A percentile compares a stretch with the other conserved stretches of the same genome.
These are phyloP conservation scores for Trametes punicea DNA, from an alignment of 768 basidiomycete species.

Conservation along the genomic window DNA sequence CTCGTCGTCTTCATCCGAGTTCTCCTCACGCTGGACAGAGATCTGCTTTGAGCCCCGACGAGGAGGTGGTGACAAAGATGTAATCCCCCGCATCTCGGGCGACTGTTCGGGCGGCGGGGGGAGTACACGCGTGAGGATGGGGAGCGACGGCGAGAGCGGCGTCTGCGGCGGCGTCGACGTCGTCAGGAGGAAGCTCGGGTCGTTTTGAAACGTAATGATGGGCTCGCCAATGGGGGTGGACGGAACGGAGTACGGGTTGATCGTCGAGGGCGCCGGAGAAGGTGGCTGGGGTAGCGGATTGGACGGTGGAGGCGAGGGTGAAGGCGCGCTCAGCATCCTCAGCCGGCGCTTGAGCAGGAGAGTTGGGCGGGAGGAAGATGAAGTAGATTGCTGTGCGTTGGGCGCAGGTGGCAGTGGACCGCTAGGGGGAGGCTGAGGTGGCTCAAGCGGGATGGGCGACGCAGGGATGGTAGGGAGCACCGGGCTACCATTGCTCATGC, in stretches of 20 bases:
- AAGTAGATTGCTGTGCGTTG: slow-evolving; percentile 11
- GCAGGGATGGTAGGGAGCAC: slow-evolving; percentile 42
- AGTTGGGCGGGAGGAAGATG: slow-evolving; percentile 11
- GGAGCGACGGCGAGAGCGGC: slow-evolving; percentile 26
- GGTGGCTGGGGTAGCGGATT: slow-evolving; percentile 26
- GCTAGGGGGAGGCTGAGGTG: slow-evolving; percentile 43
- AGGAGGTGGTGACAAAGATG: slow-evolving; percentile 61
- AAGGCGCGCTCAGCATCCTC: slow-evolving; percentile 64
- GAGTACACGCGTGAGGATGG: slow-evolving; percentile 19
- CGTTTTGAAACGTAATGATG: slow-evolving; percentile 48
- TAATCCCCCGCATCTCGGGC: slow-evolving; percentile 37
- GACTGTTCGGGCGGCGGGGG: slow-evolving; percentile 28
- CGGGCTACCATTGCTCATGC: slow-evolving; percentile 26
- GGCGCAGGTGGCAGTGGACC: slow-evolving; percentile 39
- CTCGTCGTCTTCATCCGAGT: slow-evolving; percentile 2
- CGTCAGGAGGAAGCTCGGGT: slow-evolving; percentile 61
- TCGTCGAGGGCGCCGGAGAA: slow-evolving; percentile 29
- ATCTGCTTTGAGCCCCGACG: slow-evolving; percentile 55
- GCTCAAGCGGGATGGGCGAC: slow-evolving; percentile 40
- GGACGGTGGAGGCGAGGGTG: slow-evolving; percentile 32
- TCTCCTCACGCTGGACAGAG: slow-evolving; percentile 18
- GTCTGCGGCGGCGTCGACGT: slow-evolving; percentile 43
- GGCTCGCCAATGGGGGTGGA: slow-evolving; percentile 64
- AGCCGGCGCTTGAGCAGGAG: slow-evolving; percentile 52
- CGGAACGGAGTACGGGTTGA: slow-evolving; percentile 28